Evolutionary conservation across 768 basidiomycete species (phyloP), one percentile per base, ranked within the genome.

Genomic region (Pluteus cervinus): DNA sequence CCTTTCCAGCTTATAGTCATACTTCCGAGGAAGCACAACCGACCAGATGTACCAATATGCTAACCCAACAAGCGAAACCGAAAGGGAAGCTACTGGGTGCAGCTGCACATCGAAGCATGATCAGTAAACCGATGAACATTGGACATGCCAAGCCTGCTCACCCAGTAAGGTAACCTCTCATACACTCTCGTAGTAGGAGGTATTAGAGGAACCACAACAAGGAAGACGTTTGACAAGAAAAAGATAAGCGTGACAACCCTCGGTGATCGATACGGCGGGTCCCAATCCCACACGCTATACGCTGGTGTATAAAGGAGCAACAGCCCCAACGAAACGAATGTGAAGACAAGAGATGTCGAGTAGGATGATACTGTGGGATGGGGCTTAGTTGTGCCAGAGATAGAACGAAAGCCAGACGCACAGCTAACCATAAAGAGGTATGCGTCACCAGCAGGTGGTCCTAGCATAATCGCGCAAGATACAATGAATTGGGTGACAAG

Each of bases 401-500:
- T 2, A 15, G 7, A 23, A 16, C 10, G 8, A 31, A 15, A 9
- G 33, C 21, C 3, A 12, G 15, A 54, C 80, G 43, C 36, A 81
- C 83, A 52, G 48, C 75, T 81, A 39, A 83, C 65, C 47, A 79
- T 66, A 56, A 88, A 85, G 21, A 76, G 65, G 49, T 84, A 88
- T 0, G 81, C 81, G 46, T 87, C 85, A 3, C 86, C 84, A 0
- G 81, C 70, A 0, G 85, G 86, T 0, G 79, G 65, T 1, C 66
- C 64, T 5, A 76, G 47, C 32, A 81, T 61, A 39, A 82, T 62
- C 8, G 68, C 45, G 15, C 73, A 67, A 0, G 80, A 82, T 11
- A 83, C 49, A 4, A 75, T 14, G 55, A 76, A 87, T 46, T 84
- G 81, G 0, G 68, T 60, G 32, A 77, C 68, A 3, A 88, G 61